Conservation (phyloP, 148 eudicot species). For the Rhododendron mucronatum region DNA sequence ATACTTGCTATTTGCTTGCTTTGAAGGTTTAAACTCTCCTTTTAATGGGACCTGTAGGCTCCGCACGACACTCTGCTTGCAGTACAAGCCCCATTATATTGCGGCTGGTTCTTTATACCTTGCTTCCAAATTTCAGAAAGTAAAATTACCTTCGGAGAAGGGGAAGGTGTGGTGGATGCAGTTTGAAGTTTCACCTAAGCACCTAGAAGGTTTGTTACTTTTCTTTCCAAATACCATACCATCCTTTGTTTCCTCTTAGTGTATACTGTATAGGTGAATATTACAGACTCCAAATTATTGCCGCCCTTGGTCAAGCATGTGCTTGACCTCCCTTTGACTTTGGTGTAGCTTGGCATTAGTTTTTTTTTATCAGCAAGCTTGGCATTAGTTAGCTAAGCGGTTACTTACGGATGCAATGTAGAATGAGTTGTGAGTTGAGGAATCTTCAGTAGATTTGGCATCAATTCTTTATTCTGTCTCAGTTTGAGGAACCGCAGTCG, state of each 20-base stretch:
- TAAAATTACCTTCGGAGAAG: slow-evolving; percentile 42
- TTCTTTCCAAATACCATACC: neutral
- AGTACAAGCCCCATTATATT: slow-evolving; percentile 76
- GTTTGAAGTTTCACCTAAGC: slow-evolving; percentile 67
- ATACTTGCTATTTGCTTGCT: neutral
- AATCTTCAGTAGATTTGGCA: neutral
- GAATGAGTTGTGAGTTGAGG: neutral
- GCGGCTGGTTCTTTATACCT: slow-evolving; percentile 71
- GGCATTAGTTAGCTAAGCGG: neutral
- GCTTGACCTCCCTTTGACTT: neutral
- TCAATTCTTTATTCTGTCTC: neutral
- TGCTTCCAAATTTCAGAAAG: slow-evolving; percentile 59
- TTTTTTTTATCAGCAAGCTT: neutral
- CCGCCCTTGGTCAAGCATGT: neutral
- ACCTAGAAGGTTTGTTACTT: slow-evolving; percentile 49
- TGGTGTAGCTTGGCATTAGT: neutral
- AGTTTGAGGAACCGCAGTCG: neutral
- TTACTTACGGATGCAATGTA: neutral
- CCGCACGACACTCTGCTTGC: slow-evolving; percentile 64
- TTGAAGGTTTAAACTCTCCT: neutral
- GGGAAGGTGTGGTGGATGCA: slow-evolving; percentile 79
- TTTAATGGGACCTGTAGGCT: slow-evolving; percentile 40
- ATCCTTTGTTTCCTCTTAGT: neutral
- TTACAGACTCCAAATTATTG: neutral
- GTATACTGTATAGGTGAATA: neutral